Evolutionary conservation across 495 filamentous ascomycete species (phyloP).

Genomic region (Penicillium ucsense): DNA sequence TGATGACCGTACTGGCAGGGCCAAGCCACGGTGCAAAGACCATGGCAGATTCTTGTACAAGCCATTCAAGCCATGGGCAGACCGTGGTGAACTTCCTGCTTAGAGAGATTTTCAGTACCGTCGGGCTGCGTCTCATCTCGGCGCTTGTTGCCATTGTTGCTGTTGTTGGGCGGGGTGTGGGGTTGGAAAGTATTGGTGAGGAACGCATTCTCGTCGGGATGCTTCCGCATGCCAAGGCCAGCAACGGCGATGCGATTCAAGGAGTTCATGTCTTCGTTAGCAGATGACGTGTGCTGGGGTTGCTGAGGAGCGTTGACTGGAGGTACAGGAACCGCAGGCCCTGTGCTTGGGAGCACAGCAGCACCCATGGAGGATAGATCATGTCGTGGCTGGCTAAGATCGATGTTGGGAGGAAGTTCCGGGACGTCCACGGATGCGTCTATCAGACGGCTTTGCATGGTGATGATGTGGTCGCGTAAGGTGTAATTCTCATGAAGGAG

Average conservation of each 20-base stretch:
- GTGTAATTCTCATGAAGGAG: conserved; percentile 82
- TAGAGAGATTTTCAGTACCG: conserved; percentile 13
- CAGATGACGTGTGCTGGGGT: conserved; percentile 17
- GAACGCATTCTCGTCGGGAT: conserved; percentile 27
- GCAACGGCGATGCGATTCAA: conserved; percentile 39
- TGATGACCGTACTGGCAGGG: no score
- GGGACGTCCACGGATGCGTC: conserved; percentile 77
- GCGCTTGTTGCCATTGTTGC: conserved; percentile 14
- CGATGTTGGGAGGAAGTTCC: conserved; percentile 61
- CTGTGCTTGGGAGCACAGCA: conserved; percentile 8
- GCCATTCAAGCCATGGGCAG: conserved; percentile 15
- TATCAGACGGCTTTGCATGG: conserved; percentile 78
- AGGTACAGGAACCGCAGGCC: conserved; percentile 6
- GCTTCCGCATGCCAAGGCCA: conserved; percentile 39
- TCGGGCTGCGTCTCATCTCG: conserved; percentile 24
- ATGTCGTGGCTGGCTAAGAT: conserved; percentile 33
- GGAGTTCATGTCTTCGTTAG: conserved; percentile 35
- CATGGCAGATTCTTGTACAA: neutral
- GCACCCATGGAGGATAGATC: conserved; percentile 18
- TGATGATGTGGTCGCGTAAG: conserved; percentile 83
- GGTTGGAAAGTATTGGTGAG: conserved; percentile 24
- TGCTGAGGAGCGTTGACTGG: conserved; percentile 10
- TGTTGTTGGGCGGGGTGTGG: neutral
- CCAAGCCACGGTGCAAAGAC: no score
- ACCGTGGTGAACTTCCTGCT: conserved; percentile 25